These are phyloP conservation scores for Amanita inopinata DNA, from an alignment of 768 basidiomycete species.

Conservation along the genomic window DNA sequence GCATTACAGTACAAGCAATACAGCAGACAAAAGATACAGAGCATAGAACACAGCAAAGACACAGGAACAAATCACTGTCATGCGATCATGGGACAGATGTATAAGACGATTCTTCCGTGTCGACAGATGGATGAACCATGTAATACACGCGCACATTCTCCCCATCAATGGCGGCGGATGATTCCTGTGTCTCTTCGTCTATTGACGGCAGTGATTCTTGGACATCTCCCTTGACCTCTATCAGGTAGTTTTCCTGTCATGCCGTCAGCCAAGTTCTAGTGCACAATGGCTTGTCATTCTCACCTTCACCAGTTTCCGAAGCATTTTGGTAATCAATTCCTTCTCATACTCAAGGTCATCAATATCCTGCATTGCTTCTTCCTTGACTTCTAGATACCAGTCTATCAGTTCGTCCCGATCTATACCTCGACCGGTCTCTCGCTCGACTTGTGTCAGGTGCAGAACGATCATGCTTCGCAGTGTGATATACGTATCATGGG, in stretches of 20 bases:
- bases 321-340: constrained; percentile 81
- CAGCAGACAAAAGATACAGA: neutral
- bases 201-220: constrained; percentile 67
- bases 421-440: constrained; percentile 63
- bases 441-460: constrained; percentile 71
- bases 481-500: constrained; percentile 90
- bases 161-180: constrained; percentile 37
- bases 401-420: constrained; percentile 90
- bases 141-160: constrained; percentile 69
- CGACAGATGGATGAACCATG: constrained; percentile 86
- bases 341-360: constrained; percentile 88
- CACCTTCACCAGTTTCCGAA: constrained; percentile 88
- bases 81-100: constrained; percentile 22
- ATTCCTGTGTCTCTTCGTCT: constrained; percentile 48
- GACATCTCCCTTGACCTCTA: constrained; percentile 78
- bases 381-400: constrained; percentile 91
- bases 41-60: neutral
- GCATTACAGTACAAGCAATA: neutral
- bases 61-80: constrained; percentile 1
- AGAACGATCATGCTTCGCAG: constrained; percentile 84
- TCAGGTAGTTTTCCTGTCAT: constrained; percentile 69
- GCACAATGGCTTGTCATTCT: constrained; percentile 11
- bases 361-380: constrained; percentile 71
- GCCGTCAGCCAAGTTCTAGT: neutral
- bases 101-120: constrained; percentile 50